Conservation (phyloP, 2,329 filamentous ascomycete species). For the Achaetomium macrosporum region DNA sequence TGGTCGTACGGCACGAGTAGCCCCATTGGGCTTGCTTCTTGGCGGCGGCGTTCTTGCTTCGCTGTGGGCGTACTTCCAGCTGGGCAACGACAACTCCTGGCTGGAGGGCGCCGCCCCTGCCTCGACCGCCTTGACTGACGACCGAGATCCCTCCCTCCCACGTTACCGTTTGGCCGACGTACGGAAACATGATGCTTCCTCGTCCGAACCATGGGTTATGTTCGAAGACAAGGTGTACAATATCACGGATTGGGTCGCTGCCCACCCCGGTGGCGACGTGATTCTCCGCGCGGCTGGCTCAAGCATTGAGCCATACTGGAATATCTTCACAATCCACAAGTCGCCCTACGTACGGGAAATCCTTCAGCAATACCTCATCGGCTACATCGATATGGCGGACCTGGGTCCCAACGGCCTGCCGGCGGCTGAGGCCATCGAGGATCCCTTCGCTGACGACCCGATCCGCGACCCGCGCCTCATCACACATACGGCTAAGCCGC, state of each 20-base stretch:
- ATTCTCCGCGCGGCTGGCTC: slow-evolving; percentile 61
- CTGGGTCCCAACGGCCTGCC: slow-evolving; percentile 50
- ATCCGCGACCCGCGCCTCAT: slow-evolving; percentile 45
- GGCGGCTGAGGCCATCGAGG: slow-evolving; percentile 49
- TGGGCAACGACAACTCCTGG: slow-evolving; percentile 4
- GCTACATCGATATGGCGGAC: slow-evolving; percentile 53
- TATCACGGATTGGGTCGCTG: slow-evolving; percentile 62
- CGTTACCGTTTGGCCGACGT: slow-evolving; percentile 47
- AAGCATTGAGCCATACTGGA: slow-evolving; percentile 62
- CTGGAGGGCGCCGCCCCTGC: background rate
- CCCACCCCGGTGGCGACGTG: slow-evolving; percentile 62
- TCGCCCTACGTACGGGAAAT: slow-evolving; percentile 59
- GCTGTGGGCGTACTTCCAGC: slow-evolving; percentile 17
- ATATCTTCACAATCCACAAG: slow-evolving; percentile 65
- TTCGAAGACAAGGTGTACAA: slow-evolving; percentile 61
- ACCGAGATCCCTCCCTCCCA: slow-evolving; percentile 39
- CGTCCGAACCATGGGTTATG: slow-evolving; percentile 57
- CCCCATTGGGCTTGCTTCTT: slow-evolving; percentile 24
- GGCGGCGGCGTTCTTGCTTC: slow-evolving; percentile 24
- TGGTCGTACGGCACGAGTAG: slow-evolving; percentile 19
- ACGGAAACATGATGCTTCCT: slow-evolving; percentile 46
- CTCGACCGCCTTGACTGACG: slow-evolving; percentile 17
- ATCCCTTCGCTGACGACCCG: slow-evolving; percentile 54
- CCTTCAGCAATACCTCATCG: slow-evolving; percentile 58
- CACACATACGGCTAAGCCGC: slow-evolving; percentile 48